Evolutionary conservation across 2,329 filamentous ascomycete genomes (phyloP).

Genomic region (Diaporthe longicolla): DNA sequence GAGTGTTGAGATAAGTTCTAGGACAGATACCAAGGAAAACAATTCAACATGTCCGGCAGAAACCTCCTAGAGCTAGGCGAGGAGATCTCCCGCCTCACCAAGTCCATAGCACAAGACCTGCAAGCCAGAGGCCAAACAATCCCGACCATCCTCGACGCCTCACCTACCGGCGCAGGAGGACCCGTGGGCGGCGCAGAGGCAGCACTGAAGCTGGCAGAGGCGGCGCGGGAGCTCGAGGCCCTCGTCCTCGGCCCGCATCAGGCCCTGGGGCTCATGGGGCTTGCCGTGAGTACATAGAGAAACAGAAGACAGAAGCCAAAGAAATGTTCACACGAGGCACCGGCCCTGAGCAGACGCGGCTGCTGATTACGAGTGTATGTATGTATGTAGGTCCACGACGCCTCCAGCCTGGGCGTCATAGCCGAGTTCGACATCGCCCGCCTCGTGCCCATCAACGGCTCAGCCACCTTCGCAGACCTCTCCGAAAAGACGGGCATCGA

Average conservation of each 20-base stretch:
- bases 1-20: too few species aligned
- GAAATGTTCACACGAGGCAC: background rate
- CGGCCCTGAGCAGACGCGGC: background rate
- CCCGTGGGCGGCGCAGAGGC: background rate
- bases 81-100: background rate
- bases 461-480: background rate
- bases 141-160: background rate
- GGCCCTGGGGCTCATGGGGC: background rate
- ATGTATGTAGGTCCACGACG: background rate
- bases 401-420: slow-evolving; percentile 22
- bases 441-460: slow-evolving; percentile 16
- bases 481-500: background rate
- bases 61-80: slow-evolving; percentile 4
- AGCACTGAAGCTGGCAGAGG: slow-evolving; percentile 14
- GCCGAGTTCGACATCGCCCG: slow-evolving; percentile 22
- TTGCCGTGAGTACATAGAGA: background rate
- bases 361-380: background rate
- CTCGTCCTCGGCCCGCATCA: slow-evolving; percentile 22
- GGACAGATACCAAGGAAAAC: too few species aligned
- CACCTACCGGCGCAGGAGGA: background rate
- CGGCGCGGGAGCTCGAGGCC: slow-evolving; percentile 16
- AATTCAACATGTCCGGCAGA: background rate
- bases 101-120: background rate
- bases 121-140: background rate
- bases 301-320: background rate